A percentile compares a stretch with the other conserved stretches of the same genome.
phyloP scores from a whole-genome alignment of 2,329 filamentous ascomycete species.

The Lasiodiplodia hormozganensis region DNA sequence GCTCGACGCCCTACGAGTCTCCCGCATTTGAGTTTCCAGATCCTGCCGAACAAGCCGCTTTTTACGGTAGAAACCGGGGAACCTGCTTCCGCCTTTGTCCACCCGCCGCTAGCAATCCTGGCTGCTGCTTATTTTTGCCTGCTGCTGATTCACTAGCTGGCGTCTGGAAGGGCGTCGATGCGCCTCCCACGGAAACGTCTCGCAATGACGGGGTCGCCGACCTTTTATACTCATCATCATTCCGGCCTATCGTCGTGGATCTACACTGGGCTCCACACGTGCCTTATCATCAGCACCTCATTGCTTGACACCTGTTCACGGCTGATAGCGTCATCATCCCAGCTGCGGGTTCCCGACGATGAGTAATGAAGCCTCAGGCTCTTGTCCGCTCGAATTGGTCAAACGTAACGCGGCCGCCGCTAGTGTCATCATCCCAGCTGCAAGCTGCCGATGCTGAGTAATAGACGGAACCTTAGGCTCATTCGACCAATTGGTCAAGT shows the following conservation, averaged over 20 bases:
- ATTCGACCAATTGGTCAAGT: too few relatives aligned
- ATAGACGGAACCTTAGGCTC: not conserved
- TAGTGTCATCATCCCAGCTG: not conserved
- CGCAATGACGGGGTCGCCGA: not conserved
- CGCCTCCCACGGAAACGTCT: not conserved
- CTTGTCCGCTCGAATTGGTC: not conserved
- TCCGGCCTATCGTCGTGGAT: not conserved
- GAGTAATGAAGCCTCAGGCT: not conserved
- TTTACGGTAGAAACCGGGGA: slow-evolving; percentile 13
- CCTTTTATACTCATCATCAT: not conserved
- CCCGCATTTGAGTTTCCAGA: slow-evolving; percentile 6
- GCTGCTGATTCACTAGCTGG: slow-evolving; percentile 19
- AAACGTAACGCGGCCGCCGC: not conserved
- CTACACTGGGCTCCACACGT: not conserved
- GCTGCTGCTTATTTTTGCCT: slow-evolving; percentile 5
- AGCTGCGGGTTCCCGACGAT: not conserved
- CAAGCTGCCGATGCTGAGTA: not conserved
- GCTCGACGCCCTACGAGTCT: slow-evolving; percentile 5
- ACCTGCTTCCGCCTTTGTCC: not conserved
- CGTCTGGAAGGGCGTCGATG: not conserved
- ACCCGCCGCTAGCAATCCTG: not conserved
- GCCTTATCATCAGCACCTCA: not conserved
- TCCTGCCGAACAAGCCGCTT: slow-evolving; percentile 15
- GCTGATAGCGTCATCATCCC: not conserved
- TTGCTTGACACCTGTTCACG: not conserved